These are phyloP conservation scores for Cordyceps tenuipes DNA, from an alignment of 2,329 filamentous ascomycete genomes.

Conservation along the genomic window DNA sequence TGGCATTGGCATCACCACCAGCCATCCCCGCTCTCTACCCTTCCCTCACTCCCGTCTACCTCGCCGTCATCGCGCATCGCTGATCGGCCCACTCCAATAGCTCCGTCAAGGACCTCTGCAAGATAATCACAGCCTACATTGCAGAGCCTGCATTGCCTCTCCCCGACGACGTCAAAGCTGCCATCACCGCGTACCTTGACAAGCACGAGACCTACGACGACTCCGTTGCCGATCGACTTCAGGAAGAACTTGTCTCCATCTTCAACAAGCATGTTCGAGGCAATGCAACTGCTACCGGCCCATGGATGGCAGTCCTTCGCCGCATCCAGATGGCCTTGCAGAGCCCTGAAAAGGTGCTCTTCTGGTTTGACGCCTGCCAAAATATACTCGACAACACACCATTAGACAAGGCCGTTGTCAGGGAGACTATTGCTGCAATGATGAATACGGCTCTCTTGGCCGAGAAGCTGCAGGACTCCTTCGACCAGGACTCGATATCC, in stretches of 20 bases:
- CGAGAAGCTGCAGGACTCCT: constrained; percentile 42
- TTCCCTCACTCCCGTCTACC: not conserved
- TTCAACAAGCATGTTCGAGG: constrained; percentile 57
- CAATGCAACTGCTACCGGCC: constrained; percentile 46
- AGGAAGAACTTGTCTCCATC: constrained; percentile 62
- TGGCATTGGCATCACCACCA: not conserved
- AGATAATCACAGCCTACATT: constrained; percentile 45
- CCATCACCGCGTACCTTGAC: constrained; percentile 59
- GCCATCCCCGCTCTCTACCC: not conserved
- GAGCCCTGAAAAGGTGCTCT: constrained; percentile 52
- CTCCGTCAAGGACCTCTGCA: constrained; percentile 53
- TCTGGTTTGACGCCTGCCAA: constrained; percentile 59
- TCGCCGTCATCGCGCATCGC: constrained; percentile 12
- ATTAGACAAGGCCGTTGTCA: constrained; percentile 54
- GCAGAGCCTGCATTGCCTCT: constrained; percentile 49
- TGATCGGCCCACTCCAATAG: constrained; percentile 16
- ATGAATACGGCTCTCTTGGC: constrained; percentile 57
- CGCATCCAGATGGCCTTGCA: constrained; percentile 56
- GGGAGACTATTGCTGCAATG: constrained; percentile 57
- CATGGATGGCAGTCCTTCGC: constrained; percentile 62
- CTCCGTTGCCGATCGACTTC: constrained; percentile 57
- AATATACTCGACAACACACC: constrained; percentile 38
- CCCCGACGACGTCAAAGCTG: constrained; percentile 53
- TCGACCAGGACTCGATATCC: constrained; percentile 33
- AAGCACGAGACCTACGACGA: constrained; percentile 62